Percentiles rank a stretch among this genome's conserved stretches.
These are phyloP conservation scores for Populus hybrid DNA, from an alignment of 441 rosid genomes.

Conservation along the genomic window DNA sequence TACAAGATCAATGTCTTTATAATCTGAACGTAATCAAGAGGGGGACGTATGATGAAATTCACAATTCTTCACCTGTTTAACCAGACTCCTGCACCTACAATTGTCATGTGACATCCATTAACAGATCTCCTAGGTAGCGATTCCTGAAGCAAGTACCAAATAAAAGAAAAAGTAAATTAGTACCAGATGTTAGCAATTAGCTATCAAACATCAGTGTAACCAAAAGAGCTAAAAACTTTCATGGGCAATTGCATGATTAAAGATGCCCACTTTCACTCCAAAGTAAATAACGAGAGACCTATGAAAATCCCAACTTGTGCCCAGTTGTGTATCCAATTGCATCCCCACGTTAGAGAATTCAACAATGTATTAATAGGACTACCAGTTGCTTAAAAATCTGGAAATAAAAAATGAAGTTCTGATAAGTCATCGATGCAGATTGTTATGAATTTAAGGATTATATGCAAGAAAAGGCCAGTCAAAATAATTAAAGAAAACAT, in stretches of 20 bases:
- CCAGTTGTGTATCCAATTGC: background rate
- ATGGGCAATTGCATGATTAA: background rate
- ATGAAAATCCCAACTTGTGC: background rate
- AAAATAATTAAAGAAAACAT: background rate
- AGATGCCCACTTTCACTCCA: background rate
- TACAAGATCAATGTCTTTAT: slow-evolving; percentile 33
- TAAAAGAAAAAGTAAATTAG: slow-evolving; percentile 3
- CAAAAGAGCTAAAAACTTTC: background rate
- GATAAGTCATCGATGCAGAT: background rate
- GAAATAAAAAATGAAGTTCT: slow-evolving; percentile 2
- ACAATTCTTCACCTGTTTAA: slow-evolving; percentile 33
- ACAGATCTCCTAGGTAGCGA: slow-evolving; percentile 58
- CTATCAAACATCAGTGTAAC: slow-evolving; percentile 1
- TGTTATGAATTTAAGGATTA: background rate
- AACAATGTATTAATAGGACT: background rate
- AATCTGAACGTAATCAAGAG: slow-evolving; percentile 30
- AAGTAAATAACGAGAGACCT: background rate
- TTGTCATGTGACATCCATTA: slow-evolving; percentile 36
- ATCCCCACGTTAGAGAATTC: background rate
- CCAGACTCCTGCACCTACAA: slow-evolving; percentile 40
- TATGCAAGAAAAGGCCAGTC: background rate
- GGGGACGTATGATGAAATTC: slow-evolving; percentile 34
- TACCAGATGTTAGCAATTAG: slow-evolving; percentile 1
- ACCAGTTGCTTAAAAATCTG: background rate
- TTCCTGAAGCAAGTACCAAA: slow-evolving; percentile 43